Base-by-base conservation (phyloP, 495 filamentous ascomycete genomes). In the Glutinoglossum americanum region DNA sequence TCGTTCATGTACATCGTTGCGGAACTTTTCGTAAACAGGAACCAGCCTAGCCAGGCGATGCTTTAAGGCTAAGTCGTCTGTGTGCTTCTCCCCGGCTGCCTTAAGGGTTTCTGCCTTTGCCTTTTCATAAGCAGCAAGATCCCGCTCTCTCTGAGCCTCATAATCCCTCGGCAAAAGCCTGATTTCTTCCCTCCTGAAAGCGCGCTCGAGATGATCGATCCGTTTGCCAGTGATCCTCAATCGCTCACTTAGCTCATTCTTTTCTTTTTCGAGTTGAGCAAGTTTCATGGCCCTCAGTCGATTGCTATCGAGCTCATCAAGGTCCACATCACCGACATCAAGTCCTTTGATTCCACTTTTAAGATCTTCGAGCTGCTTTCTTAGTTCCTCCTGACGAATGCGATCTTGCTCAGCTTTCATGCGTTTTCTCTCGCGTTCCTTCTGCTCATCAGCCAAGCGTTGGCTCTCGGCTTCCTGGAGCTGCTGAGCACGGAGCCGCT, bases 191-290 rank as follows among this genome's bases (percentile, higher is more conserved):
- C 86, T 84, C 63, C 93, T 80, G 76, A 92, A 90, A 26, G 92
- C 93, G 71, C 92, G 87, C 75, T 98, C 92, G 63, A 98, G 74
- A 71, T 98, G 92, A 69, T 98, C 92, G 66, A 97, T 89, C 60
- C 92, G 83, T 78, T 95, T 96, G 67, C 84, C 85, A 53, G 90
- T 94, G 61, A 90, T 78, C 60, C 89, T 82, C 48, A 97, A 76
- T 64, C 85, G 88, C 69, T 96, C 89, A 48, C 82, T 80, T 62
- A 95, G 80, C 64, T 79, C 89, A 65, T 90, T 93, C 80, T 97
- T 98, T 74, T 98, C 93, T 59, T 90, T 88, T 71, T 97, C 92
- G 17, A 98, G 79, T 67, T 94, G 89, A 45, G 86, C 84, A 45
- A 98, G 80, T 74, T 95, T 95, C 72, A 98, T 84, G 57, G 85